Base-by-base conservation (phyloP, 2,329 filamentous ascomycete genomes). In the Xylariaceae sp. region DNA sequence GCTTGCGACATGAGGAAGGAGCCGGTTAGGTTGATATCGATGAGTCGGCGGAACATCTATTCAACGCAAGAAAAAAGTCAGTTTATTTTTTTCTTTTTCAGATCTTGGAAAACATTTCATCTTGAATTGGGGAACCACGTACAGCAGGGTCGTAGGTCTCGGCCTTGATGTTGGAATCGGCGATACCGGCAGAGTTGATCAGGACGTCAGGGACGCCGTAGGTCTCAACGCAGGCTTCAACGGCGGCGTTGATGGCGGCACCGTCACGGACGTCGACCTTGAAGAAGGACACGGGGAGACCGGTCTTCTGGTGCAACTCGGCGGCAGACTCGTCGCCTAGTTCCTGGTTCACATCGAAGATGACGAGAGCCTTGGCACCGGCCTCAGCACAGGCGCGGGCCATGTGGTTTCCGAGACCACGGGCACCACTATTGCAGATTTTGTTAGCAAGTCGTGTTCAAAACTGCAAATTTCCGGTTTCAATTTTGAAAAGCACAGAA, bases 1-100 rank as follows among this genome's bases (percentile, higher is more conserved):
- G 83, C 71, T 69, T 89, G 85, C 16, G 84, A 76, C 73, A 88
- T 83, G 53, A 90, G 72, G 76, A 91, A 91, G 4, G 84, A 84
- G 42, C 87, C 87, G 7, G 80, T 89, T 29, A 90, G 70, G 75
- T 91, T 92, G 73, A 91, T 89, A 65, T 91, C 86, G 58, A 91
- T 83, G 25, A 90, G 77, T 45, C 82, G 81, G 39, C 85, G 83
- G 77, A 88, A 91, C 76, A 85, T 87, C 48, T 52, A n/a, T n/a
- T n/a, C n/a, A n/a, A n/a, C n/a, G n/a, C n/a, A n/a, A n/a, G n/a
- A n/a, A n/a, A n/a, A n/a, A n/a, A n/a, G n/a, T n/a, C n/a, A n/a
- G n/a, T n/a, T 29, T 8, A 3, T 3, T 11, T 22, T 14, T 21
- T 19, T 32, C 21, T 39, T 48, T 16, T 38, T 34, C 11, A 8